Conservation (phyloP, 176 grass and related monocot genomes). For the Aegilops sharonensis region DNA sequence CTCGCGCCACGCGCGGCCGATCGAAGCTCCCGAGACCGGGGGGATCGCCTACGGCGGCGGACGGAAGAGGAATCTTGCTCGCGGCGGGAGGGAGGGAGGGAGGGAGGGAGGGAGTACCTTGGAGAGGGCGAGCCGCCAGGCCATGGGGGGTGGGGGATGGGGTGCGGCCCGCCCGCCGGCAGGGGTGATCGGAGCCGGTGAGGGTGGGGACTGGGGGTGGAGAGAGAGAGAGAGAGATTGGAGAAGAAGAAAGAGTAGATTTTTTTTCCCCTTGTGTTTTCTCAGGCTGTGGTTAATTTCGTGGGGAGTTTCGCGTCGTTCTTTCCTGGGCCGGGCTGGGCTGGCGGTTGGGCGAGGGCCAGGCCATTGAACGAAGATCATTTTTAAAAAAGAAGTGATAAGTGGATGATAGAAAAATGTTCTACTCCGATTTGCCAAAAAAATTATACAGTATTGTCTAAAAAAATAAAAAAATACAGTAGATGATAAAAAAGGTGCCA, state of each 20-base stretch:
- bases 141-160: not conserved
- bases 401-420: too few relatives aligned
- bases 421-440: too few relatives aligned
- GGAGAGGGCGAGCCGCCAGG: constrained; percentile 37
- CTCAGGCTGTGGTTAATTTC: not conserved
- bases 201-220: not conserved
- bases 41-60: not conserved
- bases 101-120: constrained; percentile 11
- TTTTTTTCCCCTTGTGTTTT: not conserved
- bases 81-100: not conserved
- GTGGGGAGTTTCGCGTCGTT: not conserved
- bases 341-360: not conserved
- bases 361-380: not conserved
- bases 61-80: not conserved
- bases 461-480: too few relatives aligned
- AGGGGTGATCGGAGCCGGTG: constrained; percentile 28
- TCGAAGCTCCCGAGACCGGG: not conserved
- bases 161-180: not conserved
- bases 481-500: too few relatives aligned
- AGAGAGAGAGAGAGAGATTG: not conserved
- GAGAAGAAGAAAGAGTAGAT: not conserved
- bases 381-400: too few relatives aligned
- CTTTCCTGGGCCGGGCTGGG: not conserved
- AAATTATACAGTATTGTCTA: too few relatives aligned
- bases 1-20: not conserved